Conservation (phyloP, 441 rosid genomes). For the Sinapis alba region DNA sequence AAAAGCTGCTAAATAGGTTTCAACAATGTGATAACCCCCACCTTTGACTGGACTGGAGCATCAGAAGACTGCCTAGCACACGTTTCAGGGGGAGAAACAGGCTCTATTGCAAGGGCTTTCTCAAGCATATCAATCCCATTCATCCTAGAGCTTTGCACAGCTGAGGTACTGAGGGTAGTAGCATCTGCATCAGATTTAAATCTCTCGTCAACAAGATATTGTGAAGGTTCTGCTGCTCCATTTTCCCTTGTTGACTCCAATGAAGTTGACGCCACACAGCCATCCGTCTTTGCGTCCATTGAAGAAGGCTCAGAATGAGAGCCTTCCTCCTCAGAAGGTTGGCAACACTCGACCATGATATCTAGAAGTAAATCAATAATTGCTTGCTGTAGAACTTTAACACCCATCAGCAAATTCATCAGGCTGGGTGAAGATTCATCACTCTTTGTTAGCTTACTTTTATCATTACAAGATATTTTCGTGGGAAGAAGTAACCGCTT, state of each 20-base stretch:
- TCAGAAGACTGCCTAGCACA: slow-evolving; percentile 62
- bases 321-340: slow-evolving; percentile 79
- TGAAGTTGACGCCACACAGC: slow-evolving; percentile 60
- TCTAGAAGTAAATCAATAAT: slow-evolving; percentile 95
- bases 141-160: slow-evolving; percentile 76
- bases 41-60: slow-evolving; percentile 82
- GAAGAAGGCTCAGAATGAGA: slow-evolving; percentile 61
- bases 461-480: slow-evolving; percentile 79
- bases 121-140: slow-evolving; percentile 52
- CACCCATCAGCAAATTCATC: slow-evolving; percentile 99
- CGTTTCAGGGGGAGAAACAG: slow-evolving; percentile 65
- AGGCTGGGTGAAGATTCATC: slow-evolving; percentile 96
- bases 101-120: slow-evolving; percentile 61
- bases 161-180: slow-evolving; percentile 59
- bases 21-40: slow-evolving; percentile 33
- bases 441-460: slow-evolving; percentile 63
- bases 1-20: slow-evolving; percentile 9
- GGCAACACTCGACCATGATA: slow-evolving; percentile 99
- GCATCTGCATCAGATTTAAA: slow-evolving; percentile 76
- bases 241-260: slow-evolving; percentile 70
- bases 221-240: slow-evolving; percentile 61
- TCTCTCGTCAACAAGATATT: slow-evolving; percentile 68
- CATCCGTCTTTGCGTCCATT: slow-evolving; percentile 59
- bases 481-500: slow-evolving; percentile 97
- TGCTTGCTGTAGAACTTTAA: slow-evolving; percentile 98